Evolutionary conservation across 345 rosid genomes (phyloP), one percentile per base, ranked within the genome.

Genomic region (Dipteronia sinensis): DNA sequence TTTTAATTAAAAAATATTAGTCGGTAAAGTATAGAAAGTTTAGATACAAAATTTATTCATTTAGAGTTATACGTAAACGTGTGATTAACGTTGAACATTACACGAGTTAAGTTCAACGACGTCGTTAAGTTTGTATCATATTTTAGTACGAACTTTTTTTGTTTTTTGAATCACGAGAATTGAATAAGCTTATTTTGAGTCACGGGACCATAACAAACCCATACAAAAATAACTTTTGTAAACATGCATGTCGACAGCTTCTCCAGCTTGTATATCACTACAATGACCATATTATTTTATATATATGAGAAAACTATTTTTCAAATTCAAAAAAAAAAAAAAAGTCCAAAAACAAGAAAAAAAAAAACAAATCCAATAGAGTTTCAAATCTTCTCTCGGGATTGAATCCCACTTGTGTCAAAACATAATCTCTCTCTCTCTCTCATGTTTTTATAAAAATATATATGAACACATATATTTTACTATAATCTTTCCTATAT

Each of bases 401-500:
- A 89, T 89, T 82, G 88, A 81, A 75, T 79, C 87, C 89, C 85
- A 80, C 80, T 83, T 79, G 55, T 49, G 55, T 3, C 10, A 86
- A 82, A 81, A 80, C 69, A 62, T 77, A 81, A 77, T 82, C 81
- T 76, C 71, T 66, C 44, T 62, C 15, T 17, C 11, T 31, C 20
- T 20, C 13, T 29, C n/a, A n/a, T 78, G 7, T 0, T 40, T 69
- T 47, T 61, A 61, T 25, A 31, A 51, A 16, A 20, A 25, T 40
- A 66, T 63, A 42, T 0, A 22, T 49, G 16, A 11, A 42, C 10
- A 42, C 10, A 7, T 42, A 42, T 42, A 42, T 42, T 7, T 42
- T 78, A 64, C 55, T 11, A 15, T 49, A 49, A 49, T 49, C 16
- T 49, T 49, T 13, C 53, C n/a, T 44, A 61, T 40, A 31, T 58